phyloP scores from a whole-genome alignment of 2,329 filamentous ascomycete species.

The Fusarium austroafricanum region DNA sequence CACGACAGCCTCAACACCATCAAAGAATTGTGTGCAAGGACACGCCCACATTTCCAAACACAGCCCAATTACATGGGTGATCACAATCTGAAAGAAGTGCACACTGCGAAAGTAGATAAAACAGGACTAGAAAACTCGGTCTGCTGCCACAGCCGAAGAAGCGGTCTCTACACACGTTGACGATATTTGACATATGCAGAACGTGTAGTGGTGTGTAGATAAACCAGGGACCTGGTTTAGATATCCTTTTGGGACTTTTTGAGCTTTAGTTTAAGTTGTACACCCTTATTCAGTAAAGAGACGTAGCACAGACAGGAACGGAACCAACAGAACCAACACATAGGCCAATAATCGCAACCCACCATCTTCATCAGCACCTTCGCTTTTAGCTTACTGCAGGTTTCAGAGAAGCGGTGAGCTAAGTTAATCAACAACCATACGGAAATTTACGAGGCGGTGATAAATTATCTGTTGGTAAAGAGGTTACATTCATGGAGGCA shows the following conservation, averaged over 20 bases:
- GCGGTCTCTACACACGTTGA: slow-evolving; percentile 8
- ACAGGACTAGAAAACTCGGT: neutral
- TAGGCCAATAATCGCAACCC: slow-evolving; percentile 14
- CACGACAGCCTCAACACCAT: slow-evolving; percentile 17
- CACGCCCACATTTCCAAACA: slow-evolving; percentile 8
- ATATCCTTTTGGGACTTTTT: neutral
- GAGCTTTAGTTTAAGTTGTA: neutral
- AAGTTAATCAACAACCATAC: neutral
- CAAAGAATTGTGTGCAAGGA: neutral
- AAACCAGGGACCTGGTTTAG: slow-evolving; percentile 9
- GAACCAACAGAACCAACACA: neutral
- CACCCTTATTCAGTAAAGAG: neutral
- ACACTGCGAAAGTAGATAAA: neutral
- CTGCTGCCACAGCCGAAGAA: neutral
- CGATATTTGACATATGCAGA: slow-evolving; percentile 27
- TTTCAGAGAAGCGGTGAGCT: slow-evolving; percentile 15
- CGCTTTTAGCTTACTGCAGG: slow-evolving; percentile 1
- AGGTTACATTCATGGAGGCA: neutral
- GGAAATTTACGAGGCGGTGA: neutral
- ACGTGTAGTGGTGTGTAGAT: slow-evolving; percentile 2
- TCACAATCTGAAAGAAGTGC: neutral
- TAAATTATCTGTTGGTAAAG: neutral
- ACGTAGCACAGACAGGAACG: slow-evolving; percentile 8
- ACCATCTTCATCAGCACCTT: neutral
- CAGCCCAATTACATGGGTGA: slow-evolving; percentile 6